Evolutionary conservation across 164 flowering plant species (phyloP), one percentile per base, ranked within the genome.

Genomic region (Magnolia changhungtana): DNA sequence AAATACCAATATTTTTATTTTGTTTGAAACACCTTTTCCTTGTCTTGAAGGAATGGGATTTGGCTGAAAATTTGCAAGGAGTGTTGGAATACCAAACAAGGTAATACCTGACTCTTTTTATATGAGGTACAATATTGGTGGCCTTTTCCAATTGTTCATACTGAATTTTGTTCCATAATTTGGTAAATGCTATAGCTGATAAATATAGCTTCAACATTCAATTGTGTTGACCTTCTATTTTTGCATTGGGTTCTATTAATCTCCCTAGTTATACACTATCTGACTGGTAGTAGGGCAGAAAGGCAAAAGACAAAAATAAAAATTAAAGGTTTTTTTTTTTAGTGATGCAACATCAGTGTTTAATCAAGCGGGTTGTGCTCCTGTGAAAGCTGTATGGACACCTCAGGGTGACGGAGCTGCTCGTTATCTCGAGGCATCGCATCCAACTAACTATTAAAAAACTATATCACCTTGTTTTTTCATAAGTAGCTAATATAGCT

Each of bases 51-150:
- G 97, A 93, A 81, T 95, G 98, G 99, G 97, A 93, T 71, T 83
- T 95, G 88, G 98, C 67, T 70, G 99, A 95, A 82, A 93, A 92
- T 81, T 78, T 90, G 84, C 92, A 91, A 83, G 98, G 99, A 81
- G 86, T 90, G 49, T 80, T 95, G 71, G 99, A 95, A 78, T 95
- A 88, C 81, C 98, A 95, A 80, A 95, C 99, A 72, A 91, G 95
- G 99, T 95, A 82, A 70, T 13, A 5, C 24, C 24, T 64, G 9
- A n/a, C 29, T 31, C 45, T 37, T 37, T 37, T 37, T 37, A 37
- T 37, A 4, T 37, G 45, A 37, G 45, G 45, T 37, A 37, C 45
- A 11, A 63, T 10, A n/a, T 73, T 31, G 59, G 1, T 63, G 66
- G 8, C 55, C 1, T 69, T 67, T 50, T 65, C 61, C 58, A 63